Evolutionary conservation across 345 rosid species (phyloP).

Genomic region (Durio zibethinus): DNA sequence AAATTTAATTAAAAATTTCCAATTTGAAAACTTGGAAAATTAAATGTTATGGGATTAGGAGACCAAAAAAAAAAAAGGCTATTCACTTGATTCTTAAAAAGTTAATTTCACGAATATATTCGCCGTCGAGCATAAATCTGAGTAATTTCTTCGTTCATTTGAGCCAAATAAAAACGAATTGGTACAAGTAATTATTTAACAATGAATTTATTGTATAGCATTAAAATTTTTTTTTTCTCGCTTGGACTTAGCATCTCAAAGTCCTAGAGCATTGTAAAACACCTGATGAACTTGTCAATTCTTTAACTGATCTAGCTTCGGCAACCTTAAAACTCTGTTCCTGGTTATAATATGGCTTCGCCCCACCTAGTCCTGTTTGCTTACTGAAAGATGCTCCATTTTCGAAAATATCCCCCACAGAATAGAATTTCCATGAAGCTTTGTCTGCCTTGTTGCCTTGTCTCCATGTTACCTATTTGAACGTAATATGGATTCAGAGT

Average conservation of each 20-base stretch:
- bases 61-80: no score
- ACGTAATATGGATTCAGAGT: not conserved
- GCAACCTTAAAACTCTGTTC: conserved; percentile 47
- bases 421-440: conserved; percentile 56
- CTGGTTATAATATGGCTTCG: conserved; percentile 41
- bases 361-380: conserved; percentile 39
- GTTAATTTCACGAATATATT: no score
- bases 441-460: conserved; percentile 21
- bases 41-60: no score
- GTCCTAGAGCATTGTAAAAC: conserved; percentile 39
- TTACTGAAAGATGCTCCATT: conserved; percentile 57
- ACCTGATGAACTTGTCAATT: conserved; percentile 52
- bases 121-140: no score
- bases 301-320: conserved; percentile 34
- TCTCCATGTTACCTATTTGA: conserved; percentile 54
- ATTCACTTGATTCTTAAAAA: no score
- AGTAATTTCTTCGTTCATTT: no score
- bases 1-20: no score
- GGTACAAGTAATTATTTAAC: not conserved
- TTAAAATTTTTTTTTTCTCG: not conserved
- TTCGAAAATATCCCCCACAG: conserved; percentile 45
- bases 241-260: conserved; percentile 24
- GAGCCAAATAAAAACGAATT: no score
- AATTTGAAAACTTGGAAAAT: no score
- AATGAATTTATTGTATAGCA: no score